Evolutionary conservation across 805 yeast species (phyloP).

Genomic region (Suhomyces kilbournensis): DNA sequence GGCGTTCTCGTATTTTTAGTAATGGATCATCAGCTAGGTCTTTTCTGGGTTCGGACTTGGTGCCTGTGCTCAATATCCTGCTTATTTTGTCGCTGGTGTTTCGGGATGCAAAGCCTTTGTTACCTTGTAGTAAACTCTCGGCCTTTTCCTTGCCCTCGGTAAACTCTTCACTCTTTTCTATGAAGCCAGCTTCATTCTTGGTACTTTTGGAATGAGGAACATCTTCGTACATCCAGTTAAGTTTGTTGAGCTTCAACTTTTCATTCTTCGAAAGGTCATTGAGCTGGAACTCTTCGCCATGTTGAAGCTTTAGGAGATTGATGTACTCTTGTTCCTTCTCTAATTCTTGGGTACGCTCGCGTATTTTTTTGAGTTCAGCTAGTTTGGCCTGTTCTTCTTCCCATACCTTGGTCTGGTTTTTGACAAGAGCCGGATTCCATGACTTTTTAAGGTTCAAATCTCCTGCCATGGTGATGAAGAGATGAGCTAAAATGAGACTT

Average conservation of each 20-base stretch:
- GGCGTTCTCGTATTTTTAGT: conserved; percentile 27
- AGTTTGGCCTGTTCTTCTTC: conserved; percentile 72
- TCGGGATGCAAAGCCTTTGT: conserved; percentile 11
- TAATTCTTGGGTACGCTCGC: conserved; percentile 62
- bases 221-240: conserved; percentile 87
- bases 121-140: conserved; percentile 57
- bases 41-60: conserved; percentile 29
- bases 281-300: conserved; percentile 34
- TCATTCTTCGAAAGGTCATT: conserved; percentile 16
- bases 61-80: conserved; percentile 6
- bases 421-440: conserved; percentile 90
- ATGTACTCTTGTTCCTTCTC: conserved; percentile 58
- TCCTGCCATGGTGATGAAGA: conserved; percentile 46
- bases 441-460: conserved; percentile 90
- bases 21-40: conserved; percentile 48
- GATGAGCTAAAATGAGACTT: background rate
- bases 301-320: conserved; percentile 50
- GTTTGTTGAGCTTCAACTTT: conserved; percentile 42
- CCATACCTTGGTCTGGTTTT: conserved; percentile 86
- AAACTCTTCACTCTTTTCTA: conserved; percentile 33
- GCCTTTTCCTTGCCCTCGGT: conserved; percentile 32
- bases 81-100: background rate
- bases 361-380: conserved; percentile 62
- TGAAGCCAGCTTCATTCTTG: conserved; percentile 35
- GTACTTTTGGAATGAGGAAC: conserved; percentile 26